Evolutionary conservation across 768 basidiomycete species (phyloP).

Genomic region (Cystobasidium tubakii): DNA sequence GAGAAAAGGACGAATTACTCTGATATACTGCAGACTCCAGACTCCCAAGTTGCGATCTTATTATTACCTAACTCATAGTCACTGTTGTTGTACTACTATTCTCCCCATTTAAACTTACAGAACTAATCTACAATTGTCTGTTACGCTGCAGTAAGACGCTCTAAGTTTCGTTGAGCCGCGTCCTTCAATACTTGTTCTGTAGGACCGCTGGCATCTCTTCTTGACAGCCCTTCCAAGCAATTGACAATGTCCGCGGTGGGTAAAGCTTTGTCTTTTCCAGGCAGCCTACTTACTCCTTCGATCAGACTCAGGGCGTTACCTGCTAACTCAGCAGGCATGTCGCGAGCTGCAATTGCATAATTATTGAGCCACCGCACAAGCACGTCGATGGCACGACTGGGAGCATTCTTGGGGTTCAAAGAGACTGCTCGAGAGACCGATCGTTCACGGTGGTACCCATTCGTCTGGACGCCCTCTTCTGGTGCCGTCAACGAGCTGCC

Average conservation of each 20-base stretch:
- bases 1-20: background rate
- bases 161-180: conserved; percentile 4
- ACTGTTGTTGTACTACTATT: background rate
- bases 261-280: background rate
- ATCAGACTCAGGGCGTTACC: conserved; percentile 18
- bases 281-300: conserved; percentile 9
- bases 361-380: conserved; percentile 21
- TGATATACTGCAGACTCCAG: too few species aligned
- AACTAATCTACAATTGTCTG: too few species aligned
- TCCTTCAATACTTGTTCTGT: conserved; percentile 1
- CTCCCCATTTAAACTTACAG: too few species aligned
- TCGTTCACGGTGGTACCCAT: background rate
- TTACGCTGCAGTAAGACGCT: background rate
- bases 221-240: background rate
- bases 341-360: conserved; percentile 9
- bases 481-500: background rate
- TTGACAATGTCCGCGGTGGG: background rate
- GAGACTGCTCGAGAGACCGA: conserved; percentile 2
- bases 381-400: conserved; percentile 1
- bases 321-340: conserved; percentile 30
- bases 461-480: background rate
- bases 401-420: conserved; percentile 5
- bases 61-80: background rate
- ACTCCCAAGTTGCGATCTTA: too few species aligned
- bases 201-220: conserved; percentile 2